Evolutionary conservation across 2,329 filamentous ascomycete genomes (phyloP), one percentile per base, ranked within the genome.

Genomic region (Ceratocystis variospora): DNA sequence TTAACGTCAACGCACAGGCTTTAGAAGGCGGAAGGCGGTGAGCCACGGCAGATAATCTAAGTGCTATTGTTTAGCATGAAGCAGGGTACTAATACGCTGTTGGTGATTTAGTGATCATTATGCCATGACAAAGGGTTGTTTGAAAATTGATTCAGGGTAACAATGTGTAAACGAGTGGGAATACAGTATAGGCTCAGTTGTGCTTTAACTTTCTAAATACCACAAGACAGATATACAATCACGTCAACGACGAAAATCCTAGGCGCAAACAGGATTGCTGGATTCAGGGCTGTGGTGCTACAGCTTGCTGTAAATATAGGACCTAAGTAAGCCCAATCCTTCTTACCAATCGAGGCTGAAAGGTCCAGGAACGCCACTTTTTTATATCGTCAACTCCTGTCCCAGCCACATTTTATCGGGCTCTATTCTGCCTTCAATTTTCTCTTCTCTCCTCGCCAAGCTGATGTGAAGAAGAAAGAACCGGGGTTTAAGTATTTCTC

Each of bases 401-500:
- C 48, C 48, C 55, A 59, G 55, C 55, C 55, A 59, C 55, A 28
- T 37, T n/a, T 37, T 59, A 37, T 59, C 28, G 19, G 12, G 55
- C 55, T 28, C 25, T 17, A 31, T 7, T 15, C 46, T 5, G 61
- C 22, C 48, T 33, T 31, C 41, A 19, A n/a, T 44, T 53, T 25
- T 31, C 44, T 64, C 50, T 22, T 44, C 33, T 62, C 25, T 22
- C 12, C 44, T 63, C 31, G 25, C 22, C 61, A 45, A 44, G 28
- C 41, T 19, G 17, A 46, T 28, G 17, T 22, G 17, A 48, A 19
- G 19, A 45, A 46, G 19, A 25, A 45, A 46, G 46, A 48, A 46
- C 63, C 37, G 31, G 63, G 63, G 63, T 65, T 61, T 46, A 61
- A 45, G n/a, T n/a, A 22, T 17, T 31, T 55, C 15, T 33, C 15